Percentiles rank a stretch among this genome's conserved stretches.
These are phyloP conservation scores for Rickenella mellea DNA, from an alignment of 768 basidiomycete genomes.

Conservation along the genomic window DNA sequence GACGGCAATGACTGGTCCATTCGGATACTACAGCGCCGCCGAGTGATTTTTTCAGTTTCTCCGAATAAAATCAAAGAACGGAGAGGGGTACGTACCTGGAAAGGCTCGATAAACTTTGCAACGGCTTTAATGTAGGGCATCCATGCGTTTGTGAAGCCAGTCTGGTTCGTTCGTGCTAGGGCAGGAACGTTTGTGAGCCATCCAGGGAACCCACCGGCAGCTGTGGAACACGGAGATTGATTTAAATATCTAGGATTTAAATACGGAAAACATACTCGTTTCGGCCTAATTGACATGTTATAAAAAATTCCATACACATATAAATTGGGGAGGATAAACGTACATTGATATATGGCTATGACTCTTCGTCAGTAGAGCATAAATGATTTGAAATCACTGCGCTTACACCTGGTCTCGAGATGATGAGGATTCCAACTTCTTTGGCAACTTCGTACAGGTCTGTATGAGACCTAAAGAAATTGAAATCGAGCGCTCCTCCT, in stretches of 20 bases:
- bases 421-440: conserved; percentile 16
- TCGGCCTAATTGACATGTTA: conserved; percentile 8
- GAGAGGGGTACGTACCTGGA: conserved; percentile 9
- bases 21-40: conserved; percentile 14
- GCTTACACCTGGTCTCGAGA: conserved; percentile 13
- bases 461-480: conserved; percentile 10
- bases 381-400: neutral
- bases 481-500: conserved; percentile 9
- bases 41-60: neutral
- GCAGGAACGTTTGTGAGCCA: conserved; percentile 16
- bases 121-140: conserved; percentile 10
- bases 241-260: neutral
- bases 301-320: neutral
- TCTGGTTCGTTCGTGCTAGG: conserved; percentile 12
- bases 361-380: neutral
- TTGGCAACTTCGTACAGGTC: conserved; percentile 14
- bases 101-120: conserved; percentile 10
- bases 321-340: conserved; percentile 1
- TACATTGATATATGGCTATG: conserved; percentile 15
- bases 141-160: conserved; percentile 13
- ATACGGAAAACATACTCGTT: conserved; percentile 8
- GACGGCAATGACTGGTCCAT: conserved; percentile 15
- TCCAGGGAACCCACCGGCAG: conserved; percentile 15
- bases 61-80: neutral
- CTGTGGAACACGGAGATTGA: neutral